Percentiles rank a stretch among this genome's conserved stretches.
These are phyloP conservation scores for Fusarium floridanum DNA, from an alignment of 2,329 filamentous ascomycete species.

Conservation along the genomic window DNA sequence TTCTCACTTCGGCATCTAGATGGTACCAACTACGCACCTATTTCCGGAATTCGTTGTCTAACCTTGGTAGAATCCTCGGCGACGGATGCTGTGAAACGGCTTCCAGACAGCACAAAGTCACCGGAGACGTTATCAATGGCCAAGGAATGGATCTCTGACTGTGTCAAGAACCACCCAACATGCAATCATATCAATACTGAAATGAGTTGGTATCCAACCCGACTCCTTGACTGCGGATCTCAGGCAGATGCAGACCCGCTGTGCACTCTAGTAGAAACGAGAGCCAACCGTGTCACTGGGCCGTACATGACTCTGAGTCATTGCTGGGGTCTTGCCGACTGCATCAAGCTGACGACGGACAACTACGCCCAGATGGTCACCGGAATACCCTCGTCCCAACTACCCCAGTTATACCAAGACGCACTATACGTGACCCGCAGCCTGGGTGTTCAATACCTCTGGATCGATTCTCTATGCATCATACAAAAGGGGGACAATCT, in stretches of 20 bases:
- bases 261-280: slow-evolving; percentile 1
- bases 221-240: background rate
- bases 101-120: slow-evolving; percentile 5
- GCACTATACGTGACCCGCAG: background rate
- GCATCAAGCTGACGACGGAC: background rate
- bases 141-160: background rate
- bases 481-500: slow-evolving; percentile 1
- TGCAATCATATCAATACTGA: background rate
- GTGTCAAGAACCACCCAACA: background rate
- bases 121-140: background rate
- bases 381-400: background rate
- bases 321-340: slow-evolving; percentile 4
- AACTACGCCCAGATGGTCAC: background rate
- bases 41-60: background rate
- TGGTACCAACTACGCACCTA: background rate
- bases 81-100: background rate
- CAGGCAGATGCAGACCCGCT: background rate
- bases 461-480: slow-evolving; percentile 15
- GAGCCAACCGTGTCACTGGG: background rate
- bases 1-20: background rate
- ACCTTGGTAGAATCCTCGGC: background rate
- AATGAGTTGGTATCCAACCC: slow-evolving; percentile 6
- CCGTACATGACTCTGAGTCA: slow-evolving; percentile 11
- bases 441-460: slow-evolving; percentile 6
- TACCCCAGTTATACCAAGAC: slow-evolving; percentile 11